phyloP scores from a whole-genome alignment of 495 filamentous ascomycete species.

The Lasiosphaeria ovina region DNA sequence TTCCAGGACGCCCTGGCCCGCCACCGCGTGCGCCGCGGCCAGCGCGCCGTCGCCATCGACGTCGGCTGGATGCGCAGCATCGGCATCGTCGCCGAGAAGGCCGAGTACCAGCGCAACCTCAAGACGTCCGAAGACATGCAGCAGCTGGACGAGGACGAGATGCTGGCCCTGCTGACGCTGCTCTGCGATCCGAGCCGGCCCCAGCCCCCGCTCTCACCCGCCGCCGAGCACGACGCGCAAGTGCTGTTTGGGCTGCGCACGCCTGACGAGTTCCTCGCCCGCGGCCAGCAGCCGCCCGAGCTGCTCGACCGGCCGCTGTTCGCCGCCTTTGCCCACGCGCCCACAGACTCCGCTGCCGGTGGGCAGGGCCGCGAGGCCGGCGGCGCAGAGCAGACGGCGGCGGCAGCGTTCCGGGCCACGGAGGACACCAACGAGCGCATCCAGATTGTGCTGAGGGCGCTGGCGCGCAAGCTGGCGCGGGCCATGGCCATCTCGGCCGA shows the following conservation, averaged over 20 bases:
- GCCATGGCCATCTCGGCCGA: conserved; percentile 35
- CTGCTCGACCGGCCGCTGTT: conserved; percentile 28
- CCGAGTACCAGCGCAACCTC: conserved; percentile 24
- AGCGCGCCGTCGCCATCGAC: conserved; percentile 44
- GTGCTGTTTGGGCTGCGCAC: too few relatives aligned
- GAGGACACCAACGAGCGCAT: conserved; percentile 26
- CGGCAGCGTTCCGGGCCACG: conserved; percentile 22
- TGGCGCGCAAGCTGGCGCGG: conserved; percentile 35
- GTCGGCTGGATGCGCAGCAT: conserved; percentile 45
- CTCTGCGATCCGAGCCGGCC: conserved; percentile 16
- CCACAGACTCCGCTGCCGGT: neutral
- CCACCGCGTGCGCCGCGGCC: conserved; percentile 33
- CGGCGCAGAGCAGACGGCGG: neutral
- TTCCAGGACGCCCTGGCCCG: conserved; percentile 51
- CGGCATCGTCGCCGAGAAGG: conserved; percentile 31
- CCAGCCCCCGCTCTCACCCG: conserved; percentile 24
- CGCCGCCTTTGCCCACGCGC: conserved; percentile 19
- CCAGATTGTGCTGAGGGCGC: conserved; percentile 29
- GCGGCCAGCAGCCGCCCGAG: conserved; percentile 16
- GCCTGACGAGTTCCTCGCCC: conserved; percentile 18
- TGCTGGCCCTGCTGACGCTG: conserved; percentile 33
- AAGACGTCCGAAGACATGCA: conserved; percentile 26
- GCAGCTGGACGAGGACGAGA: conserved; percentile 28
- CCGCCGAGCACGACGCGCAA: conserved; percentile 23
- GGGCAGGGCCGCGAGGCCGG: neutral